Base-by-base conservation (phyloP, 441 rosid genomes). In the Gossypium gossypioides region DNA sequence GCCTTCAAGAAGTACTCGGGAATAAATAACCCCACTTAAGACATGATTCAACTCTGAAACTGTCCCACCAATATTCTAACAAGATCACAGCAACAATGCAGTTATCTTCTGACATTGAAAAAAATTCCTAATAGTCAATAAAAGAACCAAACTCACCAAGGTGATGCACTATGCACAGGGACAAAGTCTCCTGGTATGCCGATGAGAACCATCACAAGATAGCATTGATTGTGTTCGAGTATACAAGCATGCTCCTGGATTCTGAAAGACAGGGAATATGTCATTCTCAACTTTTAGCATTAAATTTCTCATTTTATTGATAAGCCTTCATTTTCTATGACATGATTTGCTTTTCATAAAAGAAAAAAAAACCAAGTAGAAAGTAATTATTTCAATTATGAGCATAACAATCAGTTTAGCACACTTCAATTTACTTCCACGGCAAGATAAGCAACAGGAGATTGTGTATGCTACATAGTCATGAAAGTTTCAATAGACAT, bases 191-290 rank as follows among this genome's bases (percentile, higher is more conserved):
- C 86, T 78, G 34, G 97, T 94, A 74, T 90, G 83, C 74, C 44
- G 86, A 80, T 90, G 92, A 0, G 92, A 89, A 71, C 99, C 97
- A 56, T 89, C 97, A 77, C 99, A 91, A 21, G 99, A 88, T 59
- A 92, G 86, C 84, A 89, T 69, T 9, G 99, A 84, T 66, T 89
- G 87, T 19, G 86, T 85, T 73, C 79, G 83, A n/a, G 92, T 87
- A 75, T 86, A 91, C 80, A 94, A 83, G 85, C 99, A 94, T 54
- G 96, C 91, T 70, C 92, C 96, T 0, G 97, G 97, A 77, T 88
- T 88, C 97, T 91, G 89, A 62, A 75, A 76, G 74, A 74, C 9
- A 60, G 1, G 21, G 40, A 54, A 73, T 27, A 63, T 8, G 19
- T 22, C 15, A 56, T 37, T 34, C 42, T 40, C 48, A 25, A 6